Conservation (phyloP, 164 flowering plant species). For the Aristolochia fimbriata region DNA sequence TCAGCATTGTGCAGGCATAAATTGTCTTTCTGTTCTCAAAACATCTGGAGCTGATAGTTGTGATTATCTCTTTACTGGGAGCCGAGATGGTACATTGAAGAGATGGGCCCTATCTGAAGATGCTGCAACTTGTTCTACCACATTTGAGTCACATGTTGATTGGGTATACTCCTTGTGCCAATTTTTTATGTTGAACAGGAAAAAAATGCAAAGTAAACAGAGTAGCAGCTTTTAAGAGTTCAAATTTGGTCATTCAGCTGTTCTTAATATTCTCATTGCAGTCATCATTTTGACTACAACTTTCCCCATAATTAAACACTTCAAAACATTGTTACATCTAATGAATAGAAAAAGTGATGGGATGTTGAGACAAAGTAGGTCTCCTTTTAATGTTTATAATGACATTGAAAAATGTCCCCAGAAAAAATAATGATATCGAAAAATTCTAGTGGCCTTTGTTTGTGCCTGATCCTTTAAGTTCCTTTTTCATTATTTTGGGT, state of each 20-base stretch:
- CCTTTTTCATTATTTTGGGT: not conserved
- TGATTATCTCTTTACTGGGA: constrained; percentile 77
- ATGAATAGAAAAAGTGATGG: no score
- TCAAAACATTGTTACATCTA: no score
- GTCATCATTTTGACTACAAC: no score
- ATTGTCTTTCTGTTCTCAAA: constrained; percentile 65
- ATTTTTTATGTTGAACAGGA: no score
- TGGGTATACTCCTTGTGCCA: constrained; percentile 50
- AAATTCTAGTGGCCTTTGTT: not conserved
- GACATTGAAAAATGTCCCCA: no score
- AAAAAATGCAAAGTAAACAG: no score
- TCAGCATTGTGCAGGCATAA: constrained; percentile 96
- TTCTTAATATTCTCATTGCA: no score
- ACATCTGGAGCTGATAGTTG: constrained; percentile 37
- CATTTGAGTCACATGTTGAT: constrained; percentile 97
- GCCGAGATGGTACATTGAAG: constrained; percentile 93
- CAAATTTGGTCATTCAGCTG: no score
- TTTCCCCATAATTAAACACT: no score
- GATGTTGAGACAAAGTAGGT: no score
- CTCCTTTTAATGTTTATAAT: no score
- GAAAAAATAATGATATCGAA: not conserved
- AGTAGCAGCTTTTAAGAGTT: no score
- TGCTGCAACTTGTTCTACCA: constrained; percentile 73
- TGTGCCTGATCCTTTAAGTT: not conserved
- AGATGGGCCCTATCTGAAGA: constrained; percentile 78